Percentiles rank a stretch among this genome's conserved stretches.
Conservation (phyloP, 495 filamentous ascomycete genomes). For the Penicillium coffeae region DNA sequence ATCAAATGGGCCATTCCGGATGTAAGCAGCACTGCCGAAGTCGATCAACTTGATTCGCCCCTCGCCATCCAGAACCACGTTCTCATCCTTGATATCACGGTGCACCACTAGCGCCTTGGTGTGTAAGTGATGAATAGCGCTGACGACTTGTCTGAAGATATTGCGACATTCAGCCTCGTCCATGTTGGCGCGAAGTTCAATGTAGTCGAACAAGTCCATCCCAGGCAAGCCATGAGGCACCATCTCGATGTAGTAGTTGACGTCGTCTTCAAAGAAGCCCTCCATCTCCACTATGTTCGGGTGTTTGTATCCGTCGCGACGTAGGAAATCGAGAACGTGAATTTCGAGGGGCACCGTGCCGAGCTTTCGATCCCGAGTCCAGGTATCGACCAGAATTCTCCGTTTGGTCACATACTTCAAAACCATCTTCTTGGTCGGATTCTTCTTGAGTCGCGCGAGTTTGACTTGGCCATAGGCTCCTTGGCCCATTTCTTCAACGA, state of each 20-base stretch:
- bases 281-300: slow-evolving; percentile 98
- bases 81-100: slow-evolving; percentile 98
- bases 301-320: slow-evolving; percentile 79
- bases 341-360: slow-evolving; percentile 98
- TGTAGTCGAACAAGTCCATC: slow-evolving; percentile 99
- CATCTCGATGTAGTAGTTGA: slow-evolving; percentile 99
- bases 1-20: slow-evolving; percentile 97
- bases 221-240: slow-evolving; percentile 90
- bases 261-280: slow-evolving; percentile 96
- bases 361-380: slow-evolving; percentile 89
- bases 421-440: slow-evolving; percentile 76
- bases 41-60: slow-evolving; percentile 96
- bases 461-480: slow-evolving; percentile 98
- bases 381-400: slow-evolving; percentile 96
- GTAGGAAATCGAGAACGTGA: slow-evolving; percentile 92
- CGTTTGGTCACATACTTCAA: slow-evolving; percentile 98
- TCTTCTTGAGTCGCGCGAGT: slow-evolving; percentile 79
- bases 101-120: slow-evolving; percentile 90
- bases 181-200: slow-evolving; percentile 95
- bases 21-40: slow-evolving; percentile 96
- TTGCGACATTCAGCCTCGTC: slow-evolving; percentile 88
- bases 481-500: slow-evolving; percentile 98
- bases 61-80: slow-evolving; percentile 92
- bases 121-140: slow-evolving; percentile 87
- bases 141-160: slow-evolving; percentile 90